These are phyloP conservation scores for Mimosa bimucronata DNA, from an alignment of 306 rosid genomes.

Conservation along the genomic window DNA sequence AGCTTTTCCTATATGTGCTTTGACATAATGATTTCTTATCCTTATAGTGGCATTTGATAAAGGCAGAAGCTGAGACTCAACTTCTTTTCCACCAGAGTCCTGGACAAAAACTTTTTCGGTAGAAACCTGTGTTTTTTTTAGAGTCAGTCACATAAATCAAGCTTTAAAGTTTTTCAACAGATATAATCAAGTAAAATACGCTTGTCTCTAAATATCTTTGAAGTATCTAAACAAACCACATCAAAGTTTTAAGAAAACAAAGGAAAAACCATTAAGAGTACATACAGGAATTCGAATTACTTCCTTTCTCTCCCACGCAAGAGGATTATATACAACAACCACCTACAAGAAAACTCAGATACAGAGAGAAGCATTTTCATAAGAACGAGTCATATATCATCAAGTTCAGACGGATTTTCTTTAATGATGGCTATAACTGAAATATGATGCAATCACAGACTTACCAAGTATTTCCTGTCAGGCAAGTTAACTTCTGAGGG, in stretches of 20 bases:
- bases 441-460: slow-evolving; percentile 27
- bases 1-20: slow-evolving; percentile 62
- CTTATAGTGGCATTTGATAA: slow-evolving; percentile 53
- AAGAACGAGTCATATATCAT: slow-evolving; percentile 15
- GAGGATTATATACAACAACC: slow-evolving; percentile 78
- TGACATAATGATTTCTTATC: slow-evolving; percentile 53
- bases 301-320: slow-evolving; percentile 87
- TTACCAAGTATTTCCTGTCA: slow-evolving; percentile 71
- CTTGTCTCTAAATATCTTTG: background rate
- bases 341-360: slow-evolving; percentile 51
- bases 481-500: slow-evolving; percentile 64
- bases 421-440: slow-evolving; percentile 3
- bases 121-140: slow-evolving; percentile 57
- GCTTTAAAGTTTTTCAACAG: slow-evolving; percentile 23
- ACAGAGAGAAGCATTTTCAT: slow-evolving; percentile 16
- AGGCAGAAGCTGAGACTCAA: slow-evolving; percentile 81
- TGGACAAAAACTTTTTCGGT: slow-evolving; percentile 58
- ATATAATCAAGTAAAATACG: slow-evolving; percentile 25
- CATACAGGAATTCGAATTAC: slow-evolving; percentile 83
- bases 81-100: slow-evolving; percentile 68
- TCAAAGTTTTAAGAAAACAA: background rate
- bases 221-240: slow-evolving; percentile 22
- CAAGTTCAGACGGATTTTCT: slow-evolving; percentile 12
- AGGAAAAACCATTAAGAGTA: slow-evolving; percentile 28
- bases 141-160: slow-evolving; percentile 33